Evolutionary conservation across 306 rosid species (phyloP).

Genomic region (Lupinus albus): DNA sequence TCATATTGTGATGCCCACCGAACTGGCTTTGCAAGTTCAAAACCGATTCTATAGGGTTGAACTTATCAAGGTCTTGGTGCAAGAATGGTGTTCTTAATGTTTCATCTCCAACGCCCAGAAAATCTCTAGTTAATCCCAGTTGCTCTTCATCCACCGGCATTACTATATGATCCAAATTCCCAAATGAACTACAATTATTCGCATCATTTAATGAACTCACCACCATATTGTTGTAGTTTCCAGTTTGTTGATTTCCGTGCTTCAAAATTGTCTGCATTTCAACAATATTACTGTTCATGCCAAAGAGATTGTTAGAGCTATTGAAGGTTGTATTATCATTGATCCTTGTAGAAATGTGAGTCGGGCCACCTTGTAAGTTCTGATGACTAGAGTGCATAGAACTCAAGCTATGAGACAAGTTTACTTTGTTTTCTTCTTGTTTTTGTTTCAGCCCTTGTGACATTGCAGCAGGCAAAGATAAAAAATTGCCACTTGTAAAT

Average conservation of each 20-base stretch:
- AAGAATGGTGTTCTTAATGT: constrained; percentile 44
- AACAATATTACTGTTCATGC: constrained; percentile 4
- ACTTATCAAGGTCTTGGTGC: constrained; percentile 36
- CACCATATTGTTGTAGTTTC: too few relatives aligned
- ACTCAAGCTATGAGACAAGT: constrained; percentile 35
- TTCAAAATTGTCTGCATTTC: too few relatives aligned
- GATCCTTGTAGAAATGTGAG: constrained; percentile 54
- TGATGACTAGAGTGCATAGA: constrained; percentile 44
- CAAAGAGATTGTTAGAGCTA: constrained; percentile 29
- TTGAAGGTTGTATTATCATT: background rate
- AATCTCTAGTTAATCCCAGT: constrained; percentile 73
- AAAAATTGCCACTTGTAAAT: constrained; percentile 28
- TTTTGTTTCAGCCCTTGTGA: constrained; percentile 53
- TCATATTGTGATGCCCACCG: too few relatives aligned
- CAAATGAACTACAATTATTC: constrained; percentile 10
- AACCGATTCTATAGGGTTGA: too few relatives aligned
- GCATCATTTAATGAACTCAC: too few relatives aligned
- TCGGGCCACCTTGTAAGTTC: constrained; percentile 20
- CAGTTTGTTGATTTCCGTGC: too few relatives aligned
- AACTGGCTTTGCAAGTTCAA: too few relatives aligned
- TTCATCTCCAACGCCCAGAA: constrained; percentile 73
- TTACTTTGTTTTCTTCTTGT: constrained; percentile 53
- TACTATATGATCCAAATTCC: constrained; percentile 8
- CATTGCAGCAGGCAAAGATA: constrained; percentile 23
- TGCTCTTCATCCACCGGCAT: constrained; percentile 30